Conservation (phyloP, 1,284 basidiomycete species). For the Naganishia albida region DNA sequence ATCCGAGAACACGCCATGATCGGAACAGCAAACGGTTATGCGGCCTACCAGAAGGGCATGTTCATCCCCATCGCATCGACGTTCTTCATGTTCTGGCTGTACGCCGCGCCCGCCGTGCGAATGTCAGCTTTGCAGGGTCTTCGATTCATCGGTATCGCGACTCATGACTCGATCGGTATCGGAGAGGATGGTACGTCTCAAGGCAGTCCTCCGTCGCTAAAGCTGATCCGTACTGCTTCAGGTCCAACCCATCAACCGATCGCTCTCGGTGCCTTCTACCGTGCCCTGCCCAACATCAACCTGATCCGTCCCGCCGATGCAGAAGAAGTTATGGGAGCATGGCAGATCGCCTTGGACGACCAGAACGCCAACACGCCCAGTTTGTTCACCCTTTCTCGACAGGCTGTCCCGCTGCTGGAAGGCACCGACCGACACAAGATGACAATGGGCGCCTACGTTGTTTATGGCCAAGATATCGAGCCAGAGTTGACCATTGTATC, state of each 20-base stretch:
- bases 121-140: constrained; percentile 49
- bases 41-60: constrained; percentile 48
- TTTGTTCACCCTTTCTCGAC: constrained; percentile 43
- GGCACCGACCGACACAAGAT: constrained; percentile 43
- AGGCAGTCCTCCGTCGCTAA: background rate
- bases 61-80: constrained; percentile 65
- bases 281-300: constrained; percentile 47
- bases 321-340: constrained; percentile 47
- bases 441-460: constrained; percentile 42
- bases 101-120: constrained; percentile 49
- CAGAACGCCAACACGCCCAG: constrained; percentile 33
- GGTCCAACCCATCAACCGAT: constrained; percentile 49
- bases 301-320: constrained; percentile 49
- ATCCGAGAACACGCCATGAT: constrained; percentile 51
- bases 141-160: constrained; percentile 48
- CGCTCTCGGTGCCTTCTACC: constrained; percentile 44
- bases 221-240: background rate
- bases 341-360: constrained; percentile 42
- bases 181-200: constrained; percentile 45
- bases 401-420: constrained; percentile 43
- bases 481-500: constrained; percentile 46
- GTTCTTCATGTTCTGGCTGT: constrained; percentile 53
- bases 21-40: constrained; percentile 45
- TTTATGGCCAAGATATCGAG: constrained; percentile 37
- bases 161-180: constrained; percentile 49